Conservation (phyloP, 2,329 filamentous ascomycete species). For the Paecilomyces sp. region DNA sequence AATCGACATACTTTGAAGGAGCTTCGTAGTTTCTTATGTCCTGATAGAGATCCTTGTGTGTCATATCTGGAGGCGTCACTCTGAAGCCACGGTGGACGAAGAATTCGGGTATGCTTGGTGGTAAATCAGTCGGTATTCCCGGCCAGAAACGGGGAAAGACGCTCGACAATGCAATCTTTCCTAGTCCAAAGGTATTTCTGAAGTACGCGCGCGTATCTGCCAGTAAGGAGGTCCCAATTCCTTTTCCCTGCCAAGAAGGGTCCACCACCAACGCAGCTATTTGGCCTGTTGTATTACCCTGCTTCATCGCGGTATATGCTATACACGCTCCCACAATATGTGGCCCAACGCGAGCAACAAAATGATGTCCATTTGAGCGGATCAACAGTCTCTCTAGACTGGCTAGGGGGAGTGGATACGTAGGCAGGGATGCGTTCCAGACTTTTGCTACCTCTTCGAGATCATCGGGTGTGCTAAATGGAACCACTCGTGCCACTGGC, state of each 20-base stretch:
- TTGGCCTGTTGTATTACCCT: conserved; percentile 17
- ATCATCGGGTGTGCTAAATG: conserved; percentile 17
- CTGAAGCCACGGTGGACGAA: conserved; percentile 36
- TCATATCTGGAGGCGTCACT: conserved; percentile 14
- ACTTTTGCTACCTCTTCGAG: conserved; percentile 20
- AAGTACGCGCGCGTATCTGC: conserved; percentile 20
- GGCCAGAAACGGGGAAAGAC: conserved; percentile 42
- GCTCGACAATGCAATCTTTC: conserved; percentile 18
- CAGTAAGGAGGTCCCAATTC: conserved; percentile 33
- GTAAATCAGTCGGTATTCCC: conserved; percentile 34
- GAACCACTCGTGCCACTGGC: conserved; percentile 8
- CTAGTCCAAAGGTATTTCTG: conserved; percentile 15
- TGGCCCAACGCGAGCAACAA: conserved; percentile 21
- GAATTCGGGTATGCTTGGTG: conserved; percentile 28
- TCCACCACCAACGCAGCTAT: conserved; percentile 33
- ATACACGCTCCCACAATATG: conserved; percentile 32
- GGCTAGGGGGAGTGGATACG: conserved; percentile 23
- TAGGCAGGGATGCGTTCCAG: conserved; percentile 31
- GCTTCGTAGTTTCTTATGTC: conserved; percentile 29
- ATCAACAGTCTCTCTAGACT: conserved; percentile 20
- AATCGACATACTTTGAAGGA: conserved; percentile 26
- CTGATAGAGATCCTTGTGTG: conserved; percentile 34
- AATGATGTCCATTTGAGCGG: conserved; percentile 22
- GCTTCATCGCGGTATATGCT: conserved; percentile 20
- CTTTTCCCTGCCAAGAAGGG: conserved; percentile 25